Conservation (phyloP, 805 yeast species). For the Candida ponderosae region DNA sequence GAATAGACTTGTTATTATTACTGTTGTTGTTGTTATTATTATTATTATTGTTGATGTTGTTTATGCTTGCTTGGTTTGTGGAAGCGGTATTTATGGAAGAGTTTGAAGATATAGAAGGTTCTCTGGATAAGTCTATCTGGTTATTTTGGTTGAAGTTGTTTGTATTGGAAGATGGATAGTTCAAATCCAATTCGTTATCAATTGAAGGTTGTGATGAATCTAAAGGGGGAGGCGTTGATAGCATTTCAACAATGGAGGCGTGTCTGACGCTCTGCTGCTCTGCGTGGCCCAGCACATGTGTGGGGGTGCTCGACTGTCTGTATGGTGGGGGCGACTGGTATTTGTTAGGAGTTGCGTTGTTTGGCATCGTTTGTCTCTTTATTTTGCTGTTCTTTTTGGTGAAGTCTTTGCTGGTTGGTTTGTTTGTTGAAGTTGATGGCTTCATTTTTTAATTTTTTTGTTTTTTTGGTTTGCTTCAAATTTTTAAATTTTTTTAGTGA, state of each 20-base stretch:
- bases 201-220: slow-evolving; percentile 10
- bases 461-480: too few species aligned
- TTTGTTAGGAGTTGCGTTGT: slow-evolving; percentile 19
- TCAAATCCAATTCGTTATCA: background rate
- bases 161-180: too few species aligned
- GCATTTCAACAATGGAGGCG: slow-evolving; percentile 66
- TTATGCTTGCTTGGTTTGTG: slow-evolving; percentile 18
- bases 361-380: slow-evolving; percentile 5
- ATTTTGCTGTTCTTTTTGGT: too few species aligned
- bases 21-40: slow-evolving; percentile 67
- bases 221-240: slow-evolving; percentile 70
- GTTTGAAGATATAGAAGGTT: slow-evolving; percentile 22
- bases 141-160: slow-evolving; percentile 1
- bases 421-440: too few species aligned
- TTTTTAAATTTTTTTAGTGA: too few species aligned
- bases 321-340: slow-evolving; percentile 27
- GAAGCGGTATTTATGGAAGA: slow-evolving; percentile 71
- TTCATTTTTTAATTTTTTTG: too few species aligned
- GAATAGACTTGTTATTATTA: too few species aligned
- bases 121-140: slow-evolving; percentile 14
- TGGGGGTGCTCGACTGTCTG: slow-evolving; percentile 21
- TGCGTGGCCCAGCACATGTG: slow-evolving; percentile 24
- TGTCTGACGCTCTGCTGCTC: slow-evolving; percentile 32
- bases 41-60: slow-evolving; percentile 59
- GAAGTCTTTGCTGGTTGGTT: too few species aligned